Evolutionary conservation across 2,329 filamentous ascomycete genomes (phyloP).

Genomic region (Botrytis deweyae): DNA sequence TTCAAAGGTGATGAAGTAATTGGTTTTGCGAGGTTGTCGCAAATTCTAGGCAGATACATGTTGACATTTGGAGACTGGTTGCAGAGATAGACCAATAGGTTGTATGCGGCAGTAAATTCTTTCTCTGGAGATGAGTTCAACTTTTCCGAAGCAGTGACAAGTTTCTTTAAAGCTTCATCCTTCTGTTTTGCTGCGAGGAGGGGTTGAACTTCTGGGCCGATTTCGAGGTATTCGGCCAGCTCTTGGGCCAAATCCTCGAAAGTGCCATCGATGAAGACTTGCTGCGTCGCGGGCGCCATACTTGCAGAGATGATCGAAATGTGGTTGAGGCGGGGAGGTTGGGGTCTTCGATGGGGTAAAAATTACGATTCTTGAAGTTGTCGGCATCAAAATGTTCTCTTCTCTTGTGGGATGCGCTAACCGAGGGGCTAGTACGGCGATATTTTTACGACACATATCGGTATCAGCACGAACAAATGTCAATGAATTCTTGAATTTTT

Average conservation of each 20-base stretch:
- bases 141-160: slow-evolving; percentile 74
- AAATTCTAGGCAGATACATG: slow-evolving; percentile 83
- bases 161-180: slow-evolving; percentile 84
- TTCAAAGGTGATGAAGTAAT: slow-evolving; percentile 83
- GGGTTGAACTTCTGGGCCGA: slow-evolving; percentile 66
- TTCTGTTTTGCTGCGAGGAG: slow-evolving; percentile 70
- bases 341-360: slow-evolving; percentile 20
- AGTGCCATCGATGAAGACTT: slow-evolving; percentile 82
- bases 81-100: slow-evolving; percentile 91
- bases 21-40: slow-evolving; percentile 84
- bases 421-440: slow-evolving; percentile 22
- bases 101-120: slow-evolving; percentile 94
- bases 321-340: slow-evolving; percentile 19
- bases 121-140: slow-evolving; percentile 90
- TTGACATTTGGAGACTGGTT: slow-evolving; percentile 81
- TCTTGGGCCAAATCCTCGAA: slow-evolving; percentile 93
- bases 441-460: slow-evolving; percentile 13
- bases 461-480: background rate
- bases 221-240: slow-evolving; percentile 90
- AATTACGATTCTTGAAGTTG: slow-evolving; percentile 24
- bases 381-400: slow-evolving; percentile 22
- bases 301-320: slow-evolving; percentile 22
- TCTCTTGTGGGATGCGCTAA: slow-evolving; percentile 23
- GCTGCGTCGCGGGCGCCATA: slow-evolving; percentile 36
- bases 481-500: background rate